phyloP scores from a whole-genome alignment of 352 stramenopile genomes.

The Globisporangium polare region DNA sequence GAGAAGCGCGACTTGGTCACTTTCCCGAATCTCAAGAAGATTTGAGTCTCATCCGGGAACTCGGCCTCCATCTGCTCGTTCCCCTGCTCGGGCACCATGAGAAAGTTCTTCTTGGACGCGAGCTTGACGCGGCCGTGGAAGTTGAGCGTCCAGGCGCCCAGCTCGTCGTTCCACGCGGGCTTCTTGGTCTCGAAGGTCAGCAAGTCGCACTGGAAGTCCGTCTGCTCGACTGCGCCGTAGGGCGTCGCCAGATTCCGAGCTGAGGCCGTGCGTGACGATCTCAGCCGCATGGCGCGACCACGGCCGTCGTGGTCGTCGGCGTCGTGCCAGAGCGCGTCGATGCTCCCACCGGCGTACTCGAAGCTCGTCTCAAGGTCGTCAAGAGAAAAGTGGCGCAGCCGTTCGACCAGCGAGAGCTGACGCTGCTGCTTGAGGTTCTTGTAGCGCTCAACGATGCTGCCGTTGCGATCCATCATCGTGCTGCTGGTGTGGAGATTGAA shows the following conservation, averaged over 20 bases:
- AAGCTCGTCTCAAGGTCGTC: conserved; percentile 49
- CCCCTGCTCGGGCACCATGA: conserved; percentile 57
- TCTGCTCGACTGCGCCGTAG: conserved; percentile 66
- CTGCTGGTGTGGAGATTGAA: conserved; percentile 45
- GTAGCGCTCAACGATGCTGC: conserved; percentile 59
- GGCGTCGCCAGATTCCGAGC: conserved; percentile 28
- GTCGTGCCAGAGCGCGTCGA: conserved; percentile 40
- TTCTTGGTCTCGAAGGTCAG: conserved; percentile 82
- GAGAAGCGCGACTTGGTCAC: conserved; percentile 78
- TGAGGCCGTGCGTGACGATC: conserved; percentile 22
- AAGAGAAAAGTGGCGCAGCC: conserved; percentile 49
- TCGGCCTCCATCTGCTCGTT: conserved; percentile 52
- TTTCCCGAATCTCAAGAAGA: conserved; percentile 78
- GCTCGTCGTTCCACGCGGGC: conserved; percentile 78
- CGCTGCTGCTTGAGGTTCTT: conserved; percentile 49
- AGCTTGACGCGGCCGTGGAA: conserved; percentile 88
- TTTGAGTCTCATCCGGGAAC: conserved; percentile 36
- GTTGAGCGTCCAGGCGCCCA: conserved; percentile 86
- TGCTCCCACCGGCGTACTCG: conserved; percentile 25
- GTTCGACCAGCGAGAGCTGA: conserved; percentile 45
- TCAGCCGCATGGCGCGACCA: conserved; percentile 34
- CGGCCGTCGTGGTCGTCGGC: conserved; percentile 43
- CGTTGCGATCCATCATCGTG: conserved; percentile 42
- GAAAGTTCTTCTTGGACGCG: conserved; percentile 92
- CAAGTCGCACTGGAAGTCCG: conserved; percentile 75